These are phyloP conservation scores for Cryphonectria parasitica DNA, from an alignment of 2,329 filamentous ascomycete genomes.

Conservation along the genomic window DNA sequence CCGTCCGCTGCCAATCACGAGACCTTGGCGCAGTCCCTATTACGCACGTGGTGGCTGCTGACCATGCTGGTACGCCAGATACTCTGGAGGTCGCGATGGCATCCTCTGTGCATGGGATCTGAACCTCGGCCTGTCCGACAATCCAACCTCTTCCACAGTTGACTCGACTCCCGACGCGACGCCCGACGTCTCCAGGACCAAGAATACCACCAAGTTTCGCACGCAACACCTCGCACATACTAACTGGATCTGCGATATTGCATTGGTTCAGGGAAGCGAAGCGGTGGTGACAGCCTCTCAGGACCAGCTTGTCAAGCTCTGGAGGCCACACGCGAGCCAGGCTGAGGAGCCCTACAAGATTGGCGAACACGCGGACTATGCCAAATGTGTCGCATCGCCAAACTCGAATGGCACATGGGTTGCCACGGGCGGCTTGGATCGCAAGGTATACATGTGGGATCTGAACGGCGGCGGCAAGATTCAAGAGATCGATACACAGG, in stretches of 20 bases:
- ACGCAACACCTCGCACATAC: constrained; percentile 76
- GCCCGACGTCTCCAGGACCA: constrained; percentile 42
- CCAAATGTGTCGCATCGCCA: constrained; percentile 89
- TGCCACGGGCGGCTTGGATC: constrained; percentile 89
- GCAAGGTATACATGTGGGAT: constrained; percentile 93
- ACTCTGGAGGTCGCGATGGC: constrained; percentile 93
- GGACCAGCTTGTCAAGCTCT: constrained; percentile 91
- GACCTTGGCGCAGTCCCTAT: neutral
- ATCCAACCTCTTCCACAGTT: constrained; percentile 30
- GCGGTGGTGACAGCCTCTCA: constrained; percentile 88
- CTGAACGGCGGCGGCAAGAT: constrained; percentile 84
- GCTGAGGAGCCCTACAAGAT: constrained; percentile 76
- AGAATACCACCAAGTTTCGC: constrained; percentile 60
- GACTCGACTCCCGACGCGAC: constrained; percentile 35
- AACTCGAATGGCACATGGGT: constrained; percentile 72
- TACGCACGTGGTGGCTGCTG: constrained; percentile 29
- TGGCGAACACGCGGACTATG: constrained; percentile 93
- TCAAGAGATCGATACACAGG: constrained; percentile 81
- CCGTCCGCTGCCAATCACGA: neutral
- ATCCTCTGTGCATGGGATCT: constrained; percentile 96
- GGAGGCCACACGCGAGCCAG: constrained; percentile 74
- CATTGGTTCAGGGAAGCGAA: constrained; percentile 75
- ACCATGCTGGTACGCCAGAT: constrained; percentile 57
- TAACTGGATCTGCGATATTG: constrained; percentile 95
- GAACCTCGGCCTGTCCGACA: constrained; percentile 64